Percentiles rank a stretch among this genome's conserved stretches.
phyloP scores from a whole-genome alignment of 441 rosid species.

The Biscutella laevigata region DNA sequence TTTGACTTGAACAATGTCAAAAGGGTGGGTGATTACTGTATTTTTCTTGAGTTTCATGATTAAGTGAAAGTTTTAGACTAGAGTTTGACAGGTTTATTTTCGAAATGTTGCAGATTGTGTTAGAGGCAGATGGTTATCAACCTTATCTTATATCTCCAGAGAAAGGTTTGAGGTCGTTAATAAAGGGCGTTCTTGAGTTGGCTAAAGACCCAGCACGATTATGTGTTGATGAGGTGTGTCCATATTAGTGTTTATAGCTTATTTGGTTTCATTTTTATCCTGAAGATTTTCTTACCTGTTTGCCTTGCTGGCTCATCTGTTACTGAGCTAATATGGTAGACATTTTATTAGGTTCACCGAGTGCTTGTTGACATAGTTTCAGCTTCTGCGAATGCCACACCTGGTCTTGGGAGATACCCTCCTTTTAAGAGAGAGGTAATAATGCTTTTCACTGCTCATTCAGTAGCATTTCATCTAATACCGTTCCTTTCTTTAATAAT shows the following conservation, averaged over 20 bases:
- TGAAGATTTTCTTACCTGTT: neutral
- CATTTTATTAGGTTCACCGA: conserved; percentile 50
- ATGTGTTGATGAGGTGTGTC: conserved; percentile 70
- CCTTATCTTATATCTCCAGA: conserved; percentile 85
- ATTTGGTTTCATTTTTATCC: neutral
- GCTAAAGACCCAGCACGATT: conserved; percentile 69
- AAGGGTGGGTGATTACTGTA: conserved; percentile 52
- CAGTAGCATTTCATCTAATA: conserved; percentile 5
- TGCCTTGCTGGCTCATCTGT: conserved; percentile 6
- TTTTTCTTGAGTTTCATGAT: conserved; percentile 2
- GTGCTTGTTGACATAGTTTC: conserved; percentile 63
- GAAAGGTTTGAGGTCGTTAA: conserved; percentile 67
- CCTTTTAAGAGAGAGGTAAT: conserved; percentile 73
- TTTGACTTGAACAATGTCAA: conserved; percentile 57
- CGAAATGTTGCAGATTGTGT: conserved; percentile 43
- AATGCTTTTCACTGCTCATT: conserved; percentile 3
- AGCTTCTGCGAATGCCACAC: conserved; percentile 61
- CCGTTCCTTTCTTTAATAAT: neutral
- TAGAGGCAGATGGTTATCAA: conserved; percentile 80
- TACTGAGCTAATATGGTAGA: conserved; percentile 5
- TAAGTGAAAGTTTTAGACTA: neutral
- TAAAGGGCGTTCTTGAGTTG: conserved; percentile 60
- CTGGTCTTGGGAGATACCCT: conserved; percentile 76
- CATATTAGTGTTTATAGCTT: conserved; percentile 15
- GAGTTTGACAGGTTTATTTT: conserved; percentile 19